Conservation (phyloP, 2,329 filamentous ascomycete genomes). For the Paecilomyces sp. region DNA sequence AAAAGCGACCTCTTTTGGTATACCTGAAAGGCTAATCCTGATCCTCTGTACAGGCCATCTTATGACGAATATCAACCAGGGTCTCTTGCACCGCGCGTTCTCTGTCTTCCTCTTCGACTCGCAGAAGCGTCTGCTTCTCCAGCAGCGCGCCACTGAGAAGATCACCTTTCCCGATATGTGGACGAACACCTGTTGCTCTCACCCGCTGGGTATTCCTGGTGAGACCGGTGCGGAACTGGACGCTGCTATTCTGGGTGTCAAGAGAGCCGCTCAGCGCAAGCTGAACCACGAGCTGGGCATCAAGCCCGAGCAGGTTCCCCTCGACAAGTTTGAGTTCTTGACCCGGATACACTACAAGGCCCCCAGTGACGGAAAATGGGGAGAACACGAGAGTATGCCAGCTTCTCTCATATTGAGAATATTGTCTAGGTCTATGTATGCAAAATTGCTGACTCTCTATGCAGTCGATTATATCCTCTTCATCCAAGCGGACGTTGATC, state of each 20-base stretch:
- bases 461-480: constrained; percentile 97
- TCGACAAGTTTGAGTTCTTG: constrained; percentile 87
- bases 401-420: not conserved
- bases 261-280: constrained; percentile 87
- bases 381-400: constrained; percentile 88
- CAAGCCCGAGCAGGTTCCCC: constrained; percentile 75
- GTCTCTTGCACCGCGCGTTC: constrained; percentile 92
- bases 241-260: constrained; percentile 76
- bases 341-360: constrained; percentile 98
- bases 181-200: constrained; percentile 99
- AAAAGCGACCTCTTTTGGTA: too few relatives aligned
- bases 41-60: constrained; percentile 63
- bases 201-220: constrained; percentile 82
- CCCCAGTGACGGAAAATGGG: constrained; percentile 95
- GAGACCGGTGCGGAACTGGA: constrained; percentile 81
- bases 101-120: constrained; percentile 97
- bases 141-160: constrained; percentile 93
- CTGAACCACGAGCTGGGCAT: constrained; percentile 93
- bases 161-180: constrained; percentile 99
- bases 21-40: constrained; percentile 7
- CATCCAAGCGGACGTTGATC: constrained; percentile 86
- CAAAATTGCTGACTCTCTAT: not conserved
- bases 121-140: constrained; percentile 83
- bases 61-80: constrained; percentile 97
- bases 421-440: not conserved